Evolutionary conservation across 305 asterid genomes (phyloP), one percentile per base, ranked within the genome.

Genomic region (Solanum hybrid): DNA sequence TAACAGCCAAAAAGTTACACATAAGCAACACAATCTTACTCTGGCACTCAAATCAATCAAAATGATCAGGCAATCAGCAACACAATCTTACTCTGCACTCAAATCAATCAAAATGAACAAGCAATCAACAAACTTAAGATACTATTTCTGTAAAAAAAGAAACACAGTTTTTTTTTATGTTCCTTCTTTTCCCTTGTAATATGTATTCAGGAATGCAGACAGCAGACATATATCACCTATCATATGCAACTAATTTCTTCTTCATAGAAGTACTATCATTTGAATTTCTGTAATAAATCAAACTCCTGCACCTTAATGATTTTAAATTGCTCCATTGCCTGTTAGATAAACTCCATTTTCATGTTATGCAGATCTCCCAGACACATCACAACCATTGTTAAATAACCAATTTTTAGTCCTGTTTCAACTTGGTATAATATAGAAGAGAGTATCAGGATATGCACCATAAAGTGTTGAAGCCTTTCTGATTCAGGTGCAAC

Each of bases 391-490:
- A n/a, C 60, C 85, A 84, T 85, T 85, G 87, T 31, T 11, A 85
- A 51, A 56, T 60, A 31, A 85, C n/a, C 31, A 84, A 46, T 20
- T 84, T 82, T 11, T 10, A 84, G 42, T 29, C 75, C 31, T 85
- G 42, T 31, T 31, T 84, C 42, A 51, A 84, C 34, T 13, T 24
- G 35, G 86, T 80, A 80, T 11, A 38, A 46, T 24, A 51, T 89
- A 24, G 32, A 82, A 51, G 24, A 26, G 37, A 35, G 81, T 35
- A 35, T 84, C 13, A 29, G 89, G 29, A 77, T 32, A 90, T 89
- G 60, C 92, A 97, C 99, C 99, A 92, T 93, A 93, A 89, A 97
- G 72, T 92, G 93, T 92, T 92, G 93, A 93, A 97, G 96, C 89
- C 93, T 94, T 81, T 95, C 97, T 10, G 97, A 35, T 82, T 94